phyloP scores from a whole-genome alignment of 306 rosid species.

The Pyrus communis region DNA sequence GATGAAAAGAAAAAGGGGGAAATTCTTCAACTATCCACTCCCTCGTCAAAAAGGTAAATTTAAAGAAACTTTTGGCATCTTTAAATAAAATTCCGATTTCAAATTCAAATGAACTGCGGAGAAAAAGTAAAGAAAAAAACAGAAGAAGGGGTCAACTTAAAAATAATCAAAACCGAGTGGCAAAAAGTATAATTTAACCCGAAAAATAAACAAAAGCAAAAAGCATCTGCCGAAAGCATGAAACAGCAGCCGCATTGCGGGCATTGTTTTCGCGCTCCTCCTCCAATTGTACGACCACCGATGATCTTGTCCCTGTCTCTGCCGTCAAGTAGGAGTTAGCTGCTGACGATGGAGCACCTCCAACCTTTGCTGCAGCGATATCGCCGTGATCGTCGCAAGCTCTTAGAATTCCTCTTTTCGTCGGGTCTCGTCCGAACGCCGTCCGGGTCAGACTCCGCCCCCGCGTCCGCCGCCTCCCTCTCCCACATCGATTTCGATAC shows the following conservation, averaged over 20 bases:
- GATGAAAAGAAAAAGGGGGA: too few species aligned
- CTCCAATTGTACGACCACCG: neutral
- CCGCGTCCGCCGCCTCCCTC: neutral
- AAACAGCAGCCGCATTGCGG: neutral
- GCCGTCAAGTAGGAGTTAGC: neutral
- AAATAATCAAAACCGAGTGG: neutral
- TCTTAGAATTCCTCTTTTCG: conserved; percentile 32
- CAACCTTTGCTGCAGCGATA: conserved; percentile 27
- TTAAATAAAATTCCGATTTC: neutral
- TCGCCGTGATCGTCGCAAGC: conserved; percentile 47
- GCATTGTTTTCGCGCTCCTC: neutral
- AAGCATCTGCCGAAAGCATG: neutral
- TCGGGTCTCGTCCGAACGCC: conserved; percentile 32
- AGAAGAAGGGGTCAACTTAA: neutral
- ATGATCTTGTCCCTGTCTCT: neutral
- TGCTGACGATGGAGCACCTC: conserved; percentile 14
- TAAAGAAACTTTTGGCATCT: too few species aligned
- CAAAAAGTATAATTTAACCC: neutral
- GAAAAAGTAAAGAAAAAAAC: neutral
- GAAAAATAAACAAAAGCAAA: neutral
- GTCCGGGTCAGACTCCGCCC: conserved; percentile 15
- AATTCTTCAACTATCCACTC: too few species aligned
- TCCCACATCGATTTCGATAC: conserved; percentile 31
- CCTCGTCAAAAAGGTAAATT: neutral
- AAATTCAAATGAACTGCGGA: neutral